phyloP scores from a whole-genome alignment of 306 rosid genomes.

The Rubus idaeus region DNA sequence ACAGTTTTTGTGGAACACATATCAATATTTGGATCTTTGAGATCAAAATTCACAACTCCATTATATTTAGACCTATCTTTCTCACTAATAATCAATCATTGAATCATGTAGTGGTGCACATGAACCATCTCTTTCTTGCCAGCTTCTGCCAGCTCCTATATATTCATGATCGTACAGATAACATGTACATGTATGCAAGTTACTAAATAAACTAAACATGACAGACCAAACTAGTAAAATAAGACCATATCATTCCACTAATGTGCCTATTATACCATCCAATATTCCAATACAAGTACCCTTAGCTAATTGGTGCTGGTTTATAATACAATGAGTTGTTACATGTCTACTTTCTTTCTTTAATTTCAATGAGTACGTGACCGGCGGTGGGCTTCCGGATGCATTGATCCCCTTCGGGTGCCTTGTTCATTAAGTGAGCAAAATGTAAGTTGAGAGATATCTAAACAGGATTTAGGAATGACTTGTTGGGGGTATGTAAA shows the following conservation, averaged over 20 bases:
- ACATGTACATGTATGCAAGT: constrained; percentile 2
- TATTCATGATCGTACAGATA: not conserved
- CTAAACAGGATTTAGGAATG: too few species aligned
- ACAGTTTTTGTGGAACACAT: not conserved
- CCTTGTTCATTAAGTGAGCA: too few species aligned
- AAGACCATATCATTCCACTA: constrained; percentile 7
- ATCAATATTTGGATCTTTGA: not conserved
- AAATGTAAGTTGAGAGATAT: too few species aligned
- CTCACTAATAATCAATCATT: constrained; percentile 3
- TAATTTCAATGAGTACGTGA: not conserved
- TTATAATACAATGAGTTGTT: not conserved
- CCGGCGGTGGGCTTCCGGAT: not conserved
- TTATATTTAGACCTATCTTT: not conserved
- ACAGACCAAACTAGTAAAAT: not conserved
- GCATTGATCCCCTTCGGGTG: not conserved
- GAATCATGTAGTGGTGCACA: constrained; percentile 9
- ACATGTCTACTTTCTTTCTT: not conserved
- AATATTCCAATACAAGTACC: not conserved
- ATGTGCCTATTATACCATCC: not conserved
- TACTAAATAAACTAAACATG: not conserved
- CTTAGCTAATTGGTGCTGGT: constrained; percentile 2
- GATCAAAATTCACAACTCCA: not conserved
- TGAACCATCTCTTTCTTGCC: constrained; percentile 16
- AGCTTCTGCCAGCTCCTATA: constrained; percentile 20
- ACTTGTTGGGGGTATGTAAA: too few species aligned